Evolutionary conservation across 805 yeast species (phyloP), one percentile per base, ranked within the genome.

Genomic region (Blastobotrys peoriensis): DNA sequence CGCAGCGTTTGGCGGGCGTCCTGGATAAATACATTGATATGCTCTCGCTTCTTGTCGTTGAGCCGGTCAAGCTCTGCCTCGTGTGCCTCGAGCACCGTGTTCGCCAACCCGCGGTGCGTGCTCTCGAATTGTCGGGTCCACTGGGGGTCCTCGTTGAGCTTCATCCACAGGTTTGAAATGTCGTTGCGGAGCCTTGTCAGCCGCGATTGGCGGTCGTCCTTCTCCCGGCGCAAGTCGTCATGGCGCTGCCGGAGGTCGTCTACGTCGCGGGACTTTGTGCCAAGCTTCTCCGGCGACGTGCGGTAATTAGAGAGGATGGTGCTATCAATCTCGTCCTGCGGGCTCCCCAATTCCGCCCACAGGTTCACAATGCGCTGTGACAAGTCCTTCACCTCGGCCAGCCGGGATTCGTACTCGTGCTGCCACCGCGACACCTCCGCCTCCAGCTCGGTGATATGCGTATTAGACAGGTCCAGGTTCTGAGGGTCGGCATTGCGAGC

Each of bases 11-110:
- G 55, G 60, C 91, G 71, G 2, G 83, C 69, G 38, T 78, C 83
- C 4, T 66, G 57, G 9, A 89, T 83, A 48, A 89, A 81, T 17
- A 76, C 76, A 41, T 83, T 81, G 17, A 89, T 76, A 51, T 75
- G 75, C 45, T 76, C 72, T 22, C 78, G 73, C 53, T 91, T 79
- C 61, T 79, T 76, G 21, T 68, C 63, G 38, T 74, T 71, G 21
- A 89, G 68, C 44, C 84, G 70, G 15, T 69, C 68, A 42, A 82
- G 59, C 53, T 87, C 88, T 21, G 52, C 50, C 42, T 75, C 71
- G 48, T 81, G 76, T 19, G 74, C 75, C 15, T 62, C 53, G n/a
- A 86, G 51, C 1, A 78, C 70, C 1, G 55, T 41, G 20, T 66
- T 64, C 2, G 79, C 74, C 18, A 85, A 61, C 4, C 72, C 67